Percentiles rank a stretch among this genome's conserved stretches.
These are phyloP conservation scores for Spirogloea muscicola DNA, from an alignment of 139 green algal species.

Conservation along the genomic window DNA sequence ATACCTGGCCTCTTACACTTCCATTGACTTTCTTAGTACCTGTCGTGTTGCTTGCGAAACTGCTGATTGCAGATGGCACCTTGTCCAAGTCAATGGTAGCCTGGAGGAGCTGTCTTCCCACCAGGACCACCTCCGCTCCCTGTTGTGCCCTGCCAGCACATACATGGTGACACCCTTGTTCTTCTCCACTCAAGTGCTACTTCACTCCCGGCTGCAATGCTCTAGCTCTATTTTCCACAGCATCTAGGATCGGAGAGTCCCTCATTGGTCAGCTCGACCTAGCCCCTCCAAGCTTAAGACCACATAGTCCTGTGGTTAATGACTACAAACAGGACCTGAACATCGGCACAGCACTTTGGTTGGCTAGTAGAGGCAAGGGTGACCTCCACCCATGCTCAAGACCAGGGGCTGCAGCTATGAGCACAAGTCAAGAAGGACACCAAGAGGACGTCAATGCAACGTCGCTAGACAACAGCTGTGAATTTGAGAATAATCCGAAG, in stretches of 20 bases:
- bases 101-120: slow-evolving; percentile 66
- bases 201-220: too few relatives aligned
- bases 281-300: background rate
- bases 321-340: slow-evolving; percentile 69
- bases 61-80: too few relatives aligned
- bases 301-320: background rate
- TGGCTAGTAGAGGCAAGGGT: slow-evolving; percentile 44
- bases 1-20: too few relatives aligned
- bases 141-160: slow-evolving; percentile 76
- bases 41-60: too few relatives aligned
- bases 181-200: background rate
- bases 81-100: slow-evolving; percentile 74
- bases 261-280: background rate
- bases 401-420: background rate
- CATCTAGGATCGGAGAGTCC: background rate
- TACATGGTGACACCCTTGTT: slow-evolving; percentile 65
- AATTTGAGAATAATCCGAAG: background rate
- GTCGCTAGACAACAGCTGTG: background rate
- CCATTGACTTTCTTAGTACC: too few relatives aligned
- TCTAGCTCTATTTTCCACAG: background rate
- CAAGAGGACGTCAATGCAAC: background rate
- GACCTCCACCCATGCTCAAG: background rate
- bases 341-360: slow-evolving; percentile 86
- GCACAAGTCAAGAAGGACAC: background rate
- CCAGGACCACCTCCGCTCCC: slow-evolving; percentile 56